phyloP scores from a whole-genome alignment of 176 grass and related monocot genomes.

The Areca catechu region DNA sequence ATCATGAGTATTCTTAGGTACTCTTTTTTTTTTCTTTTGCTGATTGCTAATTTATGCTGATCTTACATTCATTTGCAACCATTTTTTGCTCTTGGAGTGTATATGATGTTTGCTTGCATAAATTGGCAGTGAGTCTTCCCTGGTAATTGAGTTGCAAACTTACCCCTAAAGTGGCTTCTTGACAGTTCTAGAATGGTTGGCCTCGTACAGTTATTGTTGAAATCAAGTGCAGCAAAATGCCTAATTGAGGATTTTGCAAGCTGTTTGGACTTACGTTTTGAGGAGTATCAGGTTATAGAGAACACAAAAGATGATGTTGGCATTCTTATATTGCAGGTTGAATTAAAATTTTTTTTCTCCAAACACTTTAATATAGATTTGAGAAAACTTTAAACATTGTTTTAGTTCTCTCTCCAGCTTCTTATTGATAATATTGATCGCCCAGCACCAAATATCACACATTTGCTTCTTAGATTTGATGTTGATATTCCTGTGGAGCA shows the following conservation, averaged over 20 bases:
- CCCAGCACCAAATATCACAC: conserved; percentile 76
- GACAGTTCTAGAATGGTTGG: conserved; percentile 80
- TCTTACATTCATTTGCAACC: no score
- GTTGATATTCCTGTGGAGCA: conserved; percentile 63
- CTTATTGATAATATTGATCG: conserved; percentile 87
- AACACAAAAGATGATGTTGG: conserved; percentile 77
- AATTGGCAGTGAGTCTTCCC: no score
- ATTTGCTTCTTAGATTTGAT: conserved; percentile 90
- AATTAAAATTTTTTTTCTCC: not conserved
- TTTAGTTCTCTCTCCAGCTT: conserved; percentile 42
- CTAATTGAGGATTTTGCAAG: conserved; percentile 89
- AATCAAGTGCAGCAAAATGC: conserved; percentile 63
- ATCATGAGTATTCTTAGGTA: conserved; percentile 89
- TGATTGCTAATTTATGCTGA: not conserved
- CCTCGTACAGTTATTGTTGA: conserved; percentile 73
- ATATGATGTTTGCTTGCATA: conserved; percentile 1
- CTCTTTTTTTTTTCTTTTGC: conserved; percentile 1
- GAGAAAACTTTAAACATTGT: conserved; percentile 1
- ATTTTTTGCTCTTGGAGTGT: no score
- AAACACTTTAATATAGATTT: not conserved
- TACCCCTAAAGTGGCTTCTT: not conserved
- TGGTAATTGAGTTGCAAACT: no score
- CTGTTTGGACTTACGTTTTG: conserved; percentile 89
- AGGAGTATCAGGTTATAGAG: conserved; percentile 71
- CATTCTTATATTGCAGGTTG: conserved; percentile 87